Conservation (phyloP, 192 early-diverging fungal species). For the Rhizoclosmatium sp. region DNA sequence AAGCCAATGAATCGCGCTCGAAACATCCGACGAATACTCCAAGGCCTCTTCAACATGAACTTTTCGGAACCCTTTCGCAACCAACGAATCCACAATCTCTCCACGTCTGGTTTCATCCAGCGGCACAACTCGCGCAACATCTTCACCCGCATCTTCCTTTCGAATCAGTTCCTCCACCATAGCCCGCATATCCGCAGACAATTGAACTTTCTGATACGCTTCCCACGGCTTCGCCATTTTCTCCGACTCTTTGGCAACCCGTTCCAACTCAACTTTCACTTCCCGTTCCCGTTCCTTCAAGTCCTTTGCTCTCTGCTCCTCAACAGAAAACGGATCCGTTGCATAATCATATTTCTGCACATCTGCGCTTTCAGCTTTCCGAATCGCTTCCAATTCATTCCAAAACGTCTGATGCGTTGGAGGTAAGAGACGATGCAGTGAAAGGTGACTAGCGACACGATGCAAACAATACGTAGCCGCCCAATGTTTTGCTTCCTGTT, state of each 20-base stretch:
- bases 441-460: slow-evolving; percentile 72
- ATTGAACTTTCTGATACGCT: slow-evolving; percentile 71
- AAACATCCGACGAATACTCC: slow-evolving; percentile 53
- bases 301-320: slow-evolving; percentile 42
- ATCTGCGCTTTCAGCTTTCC: slow-evolving; percentile 47
- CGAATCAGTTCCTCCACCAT: slow-evolving; percentile 73
- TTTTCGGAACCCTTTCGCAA: slow-evolving; percentile 72
- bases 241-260: slow-evolving; percentile 45
- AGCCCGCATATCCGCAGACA: slow-evolving; percentile 67
- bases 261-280: slow-evolving; percentile 44
- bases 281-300: slow-evolving; percentile 48
- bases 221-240: slow-evolving; percentile 59
- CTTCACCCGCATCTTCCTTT: background rate
- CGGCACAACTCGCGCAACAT: background rate
- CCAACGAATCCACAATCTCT: slow-evolving; percentile 40
- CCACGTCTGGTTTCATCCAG: background rate
- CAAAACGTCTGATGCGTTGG: slow-evolving; percentile 76
- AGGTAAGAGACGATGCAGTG: slow-evolving; percentile 76
- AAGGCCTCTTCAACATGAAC: slow-evolving; percentile 79
- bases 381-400: slow-evolving; percentile 65
- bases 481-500: slow-evolving; percentile 64
- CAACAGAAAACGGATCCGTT: slow-evolving; percentile 77
- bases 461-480: slow-evolving; percentile 83
- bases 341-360: slow-evolving; percentile 64
- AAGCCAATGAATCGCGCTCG: slow-evolving; percentile 80